Evolutionary conservation across 108 stramenopile genomes (phyloP), one percentile per base, ranked within the genome.

Genomic region (Epithemia pelagica): DNA sequence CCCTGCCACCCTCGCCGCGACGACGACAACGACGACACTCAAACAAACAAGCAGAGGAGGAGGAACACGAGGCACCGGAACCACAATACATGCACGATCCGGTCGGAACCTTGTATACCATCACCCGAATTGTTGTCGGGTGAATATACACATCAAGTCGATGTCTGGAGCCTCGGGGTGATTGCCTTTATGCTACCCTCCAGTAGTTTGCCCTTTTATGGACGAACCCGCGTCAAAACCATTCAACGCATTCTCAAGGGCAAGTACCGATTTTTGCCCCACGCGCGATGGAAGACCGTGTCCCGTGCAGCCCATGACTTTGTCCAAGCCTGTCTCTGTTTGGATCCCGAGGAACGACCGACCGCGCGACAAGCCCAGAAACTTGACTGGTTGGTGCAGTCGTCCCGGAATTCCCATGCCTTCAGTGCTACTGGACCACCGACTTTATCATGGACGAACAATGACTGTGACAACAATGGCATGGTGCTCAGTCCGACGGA

Each of bases 81-180:
- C 37, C 10, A 15, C 37, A 46, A 46, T 46, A 67, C 29, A 54
- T 92, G 65, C 66, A 67, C 26, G 84, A 92, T 25, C 80, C 80
- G 25, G 87, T 88, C 15, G 90, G 90, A 28, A 86, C 84, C 1
- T 59, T 89, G 7, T 92, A 92, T 58, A 86, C 86, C n/a, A 92
- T 91, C 89, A 19, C 93, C 90, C 0, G 83, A 91, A 67, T 84
- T 95, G 27, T 32, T 95, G n/a, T 60, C 67, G 59, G 96, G 94
- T 10, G 66, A 79, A 46, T 93, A 97, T 60, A 78, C 70, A 20
- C 27, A 69, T 8, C 77, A 89, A 66, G 89, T 79, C 32, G 96
- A 96, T 67, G 59, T 91, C 2, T 96, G 94, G 94, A 75, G 74
- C 21, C 60, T 92, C 1, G 90, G 90, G 52, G 87, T 92, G 3